Conservation (phyloP, 2,329 filamentous ascomycete species). For the Achaetomium macrosporum region DNA sequence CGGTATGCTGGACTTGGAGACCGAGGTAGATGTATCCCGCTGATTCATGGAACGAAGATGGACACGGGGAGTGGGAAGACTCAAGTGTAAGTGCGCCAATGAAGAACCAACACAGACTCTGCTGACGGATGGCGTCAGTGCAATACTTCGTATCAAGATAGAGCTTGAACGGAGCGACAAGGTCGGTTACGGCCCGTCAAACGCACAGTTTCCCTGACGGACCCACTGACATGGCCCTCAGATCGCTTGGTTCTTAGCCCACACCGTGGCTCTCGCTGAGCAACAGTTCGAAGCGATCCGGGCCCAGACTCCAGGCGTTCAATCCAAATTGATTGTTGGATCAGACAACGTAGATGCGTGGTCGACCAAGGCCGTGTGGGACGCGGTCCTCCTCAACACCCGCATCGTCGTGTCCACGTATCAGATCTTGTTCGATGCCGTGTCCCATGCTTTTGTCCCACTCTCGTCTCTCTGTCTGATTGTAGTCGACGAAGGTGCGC, state of each 20-base stretch:
- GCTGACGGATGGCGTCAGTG: constrained; percentile 38
- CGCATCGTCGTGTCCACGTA: constrained; percentile 74
- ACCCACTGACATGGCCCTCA: constrained; percentile 23
- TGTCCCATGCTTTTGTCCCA: constrained; percentile 66
- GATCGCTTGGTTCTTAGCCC: constrained; percentile 68
- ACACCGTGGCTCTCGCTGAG: constrained; percentile 59
- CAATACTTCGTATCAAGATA: constrained; percentile 59
- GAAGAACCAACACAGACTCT: not conserved
- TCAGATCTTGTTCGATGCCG: constrained; percentile 66
- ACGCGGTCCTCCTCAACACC: constrained; percentile 56
- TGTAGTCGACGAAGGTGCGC: constrained; percentile 75
- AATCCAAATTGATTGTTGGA: constrained; percentile 60
- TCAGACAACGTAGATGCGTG: constrained; percentile 66
- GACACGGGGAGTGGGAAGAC: constrained; percentile 77
- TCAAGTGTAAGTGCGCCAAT: constrained; percentile 54
- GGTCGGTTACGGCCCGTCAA: constrained; percentile 33
- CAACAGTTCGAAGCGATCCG: constrained; percentile 61
- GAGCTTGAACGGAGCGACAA: constrained; percentile 57
- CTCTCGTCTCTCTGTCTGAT: constrained; percentile 60
- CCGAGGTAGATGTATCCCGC: not conserved
- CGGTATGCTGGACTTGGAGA: constrained; percentile 38
- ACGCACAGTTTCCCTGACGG: constrained; percentile 14
- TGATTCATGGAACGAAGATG: constrained; percentile 48
- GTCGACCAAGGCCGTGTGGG: constrained; percentile 62
- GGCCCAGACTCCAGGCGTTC: constrained; percentile 53